Base-by-base conservation (phyloP, 2,329 filamentous ascomycete genomes). In the Calonectria pauciramosa region DNA sequence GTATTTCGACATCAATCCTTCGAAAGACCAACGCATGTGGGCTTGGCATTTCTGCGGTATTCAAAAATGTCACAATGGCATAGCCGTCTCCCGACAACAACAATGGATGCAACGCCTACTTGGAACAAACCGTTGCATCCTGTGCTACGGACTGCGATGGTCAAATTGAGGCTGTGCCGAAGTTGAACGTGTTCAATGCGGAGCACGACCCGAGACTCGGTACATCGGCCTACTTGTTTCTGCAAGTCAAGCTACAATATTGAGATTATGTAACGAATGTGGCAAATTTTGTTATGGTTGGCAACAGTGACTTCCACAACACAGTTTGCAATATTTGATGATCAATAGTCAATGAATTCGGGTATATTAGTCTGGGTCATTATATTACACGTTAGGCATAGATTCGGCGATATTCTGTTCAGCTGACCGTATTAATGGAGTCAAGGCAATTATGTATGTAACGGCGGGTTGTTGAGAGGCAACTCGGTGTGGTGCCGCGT, bases 401-500 rank as follows among this genome's bases (percentile, higher is more conserved):
- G 18, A 34, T 11, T 11, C 8, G 18, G 28, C 3, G 6, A 34
- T 11, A 2, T 34, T 30, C 52, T 56, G 30, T 23, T 0, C 16
- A 36, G 13, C 3, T 32, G 6, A 7, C 4, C n/a, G 3, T 7
- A 3, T 1, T 9, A 14, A 23, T 20, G 1, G 2, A 10, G 38
- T 59, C 32, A 59, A 36, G 54, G 54, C n/a, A 59, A 59, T 30
- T 59, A 32, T 26, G 32, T 59, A 26, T 59, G 54, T 14, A 10
- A 13, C 7, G 54, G 54, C 10, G 54, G 54, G 13, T 59, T 36
- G 26, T 36, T 59, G 4, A 59, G 11, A 5, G 54, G 54, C 3
- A 59, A n/a, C 38, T 59, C 54, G 10, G 11, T 26, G 18, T 36
- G 30, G 20, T 59, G 20, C 18, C 34, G 54, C 10, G 32, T 59